Evolutionary conservation across 768 basidiomycete genomes (phyloP).

Genomic region (Pleurotus djamor): DNA sequence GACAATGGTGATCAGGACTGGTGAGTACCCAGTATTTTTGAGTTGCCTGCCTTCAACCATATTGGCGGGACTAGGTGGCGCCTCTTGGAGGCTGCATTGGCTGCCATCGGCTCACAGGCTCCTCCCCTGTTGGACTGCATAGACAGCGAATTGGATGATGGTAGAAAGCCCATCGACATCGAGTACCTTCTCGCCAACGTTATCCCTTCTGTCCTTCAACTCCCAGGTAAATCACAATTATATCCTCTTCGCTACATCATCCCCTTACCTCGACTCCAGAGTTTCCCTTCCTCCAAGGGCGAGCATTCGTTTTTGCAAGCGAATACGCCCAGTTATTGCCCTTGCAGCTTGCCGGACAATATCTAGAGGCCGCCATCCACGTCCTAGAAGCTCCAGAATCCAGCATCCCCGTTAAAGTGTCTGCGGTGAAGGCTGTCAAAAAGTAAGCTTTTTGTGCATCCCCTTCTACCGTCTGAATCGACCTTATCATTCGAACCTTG

Average conservation of each 20-base stretch:
- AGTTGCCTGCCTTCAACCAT: neutral
- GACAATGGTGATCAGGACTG: conserved; percentile 60
- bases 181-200: conserved; percentile 73
- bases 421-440: conserved; percentile 89
- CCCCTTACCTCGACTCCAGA: conserved; percentile 39
- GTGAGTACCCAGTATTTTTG: conserved; percentile 30
- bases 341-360: conserved; percentile 72
- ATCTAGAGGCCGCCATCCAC: conserved; percentile 82
- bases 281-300: conserved; percentile 89
- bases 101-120: conserved; percentile 77
- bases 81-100: conserved; percentile 81
- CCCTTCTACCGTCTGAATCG: neutral
- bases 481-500: no score
- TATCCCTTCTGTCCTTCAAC: conserved; percentile 71
- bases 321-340: conserved; percentile 80
- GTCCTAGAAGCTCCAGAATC: conserved; percentile 76
- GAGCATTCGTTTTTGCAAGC: conserved; percentile 93
- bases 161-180: conserved; percentile 74
- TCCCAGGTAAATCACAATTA: conserved; percentile 49
- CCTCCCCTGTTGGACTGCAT: conserved; percentile 74
- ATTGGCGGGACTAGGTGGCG: conserved; percentile 69
- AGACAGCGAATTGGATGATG: conserved; percentile 71
- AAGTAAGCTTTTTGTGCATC: conserved; percentile 55
- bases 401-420: conserved; percentile 87
- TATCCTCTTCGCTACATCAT: neutral